Percentiles rank a stretch among this genome's conserved stretches.
phyloP scores from a whole-genome alignment of 2,329 filamentous ascomycete species.

The Colletotrichum caudatum region DNA sequence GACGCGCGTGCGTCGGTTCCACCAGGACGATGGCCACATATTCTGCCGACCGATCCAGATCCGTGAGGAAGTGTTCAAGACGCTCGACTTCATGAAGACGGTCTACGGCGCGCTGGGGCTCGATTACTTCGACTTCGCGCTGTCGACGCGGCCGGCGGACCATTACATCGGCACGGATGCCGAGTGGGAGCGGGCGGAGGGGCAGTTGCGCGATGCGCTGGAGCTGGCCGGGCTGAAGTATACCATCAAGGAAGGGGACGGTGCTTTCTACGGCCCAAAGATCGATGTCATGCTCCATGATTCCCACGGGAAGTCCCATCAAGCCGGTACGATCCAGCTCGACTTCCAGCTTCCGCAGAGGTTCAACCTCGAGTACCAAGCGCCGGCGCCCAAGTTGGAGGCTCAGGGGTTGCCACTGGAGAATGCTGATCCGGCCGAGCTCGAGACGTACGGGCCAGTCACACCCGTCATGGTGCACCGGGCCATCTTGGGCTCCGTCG shows the following conservation, averaged over 20 bases:
- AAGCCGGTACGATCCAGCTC: constrained; percentile 89
- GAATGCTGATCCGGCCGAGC: constrained; percentile 19
- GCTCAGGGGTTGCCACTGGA: constrained; percentile 62
- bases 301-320: constrained; percentile 85
- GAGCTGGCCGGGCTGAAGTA: constrained; percentile 79
- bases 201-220: constrained; percentile 54
- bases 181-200: constrained; percentile 67
- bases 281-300: constrained; percentile 88
- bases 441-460: constrained; percentile 67
- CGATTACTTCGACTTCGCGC: constrained; percentile 78
- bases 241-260: constrained; percentile 83
- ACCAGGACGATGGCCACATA: constrained; percentile 92
- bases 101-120: constrained; percentile 78
- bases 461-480: constrained; percentile 85
- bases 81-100: constrained; percentile 79
- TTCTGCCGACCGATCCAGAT: constrained; percentile 86
- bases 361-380: constrained; percentile 81
- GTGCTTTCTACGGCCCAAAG: constrained; percentile 92
- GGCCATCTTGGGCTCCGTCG: constrained; percentile 85
- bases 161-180: constrained; percentile 81
- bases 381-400: constrained; percentile 74
- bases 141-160: constrained; percentile 82
- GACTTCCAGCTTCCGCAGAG: constrained; percentile 90
- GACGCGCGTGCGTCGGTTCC: constrained; percentile 86
- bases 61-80: constrained; percentile 77